Base-by-base conservation (phyloP, 352 stramenopile species). In the Bremia lactucae region DNA sequence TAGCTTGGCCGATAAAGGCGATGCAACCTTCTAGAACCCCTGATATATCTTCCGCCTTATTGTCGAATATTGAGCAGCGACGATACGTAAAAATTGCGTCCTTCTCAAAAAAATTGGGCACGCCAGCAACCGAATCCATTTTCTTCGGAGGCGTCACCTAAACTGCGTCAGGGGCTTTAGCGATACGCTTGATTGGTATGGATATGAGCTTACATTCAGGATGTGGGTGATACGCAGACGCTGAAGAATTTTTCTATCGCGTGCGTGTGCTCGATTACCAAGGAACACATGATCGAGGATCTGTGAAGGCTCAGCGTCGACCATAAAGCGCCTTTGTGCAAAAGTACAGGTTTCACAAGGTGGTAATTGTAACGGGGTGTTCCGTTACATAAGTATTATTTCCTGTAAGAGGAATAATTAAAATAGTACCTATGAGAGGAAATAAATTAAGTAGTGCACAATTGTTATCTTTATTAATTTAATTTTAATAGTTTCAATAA, bases 41-140 rank as follows among this genome's bases (percentile, higher is more conserved):
- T 13, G 74, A 72, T 36, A 96, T 83, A 43, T 96, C 80, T 52
- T 96, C 84, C 0, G 81, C 83, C 41, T 87, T 79, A 65, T 95
- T 96, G 52, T 96, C 86, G 34, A 87, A 95, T 25, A 96, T 67
- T 9, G 83, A 51, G 23, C 86, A 93, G 22, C 83, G 74, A 14
- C 80, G 68, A 50, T 96, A 84, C 59, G 60, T 86, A 41, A 92
- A 72, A 2, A 31, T 15, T 33, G 72, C 76, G 31, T 92, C 75
- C 36, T 89, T 95, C 47, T 96, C 86, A 49, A 94, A 96, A 49
- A 93, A 96, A 51, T 95, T 95, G 36, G 83, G 82, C 37, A 92
- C 82, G 36, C 86, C 86, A 14, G 83, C 76, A 16, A 76, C 68
- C 6, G 84, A 83, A 46, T 96, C 82, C 42, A 69, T 70, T 19